These are phyloP conservation scores for Cylindrotheca fusiformis DNA, from an alignment of 108 stramenopile species.

Conservation along the genomic window DNA sequence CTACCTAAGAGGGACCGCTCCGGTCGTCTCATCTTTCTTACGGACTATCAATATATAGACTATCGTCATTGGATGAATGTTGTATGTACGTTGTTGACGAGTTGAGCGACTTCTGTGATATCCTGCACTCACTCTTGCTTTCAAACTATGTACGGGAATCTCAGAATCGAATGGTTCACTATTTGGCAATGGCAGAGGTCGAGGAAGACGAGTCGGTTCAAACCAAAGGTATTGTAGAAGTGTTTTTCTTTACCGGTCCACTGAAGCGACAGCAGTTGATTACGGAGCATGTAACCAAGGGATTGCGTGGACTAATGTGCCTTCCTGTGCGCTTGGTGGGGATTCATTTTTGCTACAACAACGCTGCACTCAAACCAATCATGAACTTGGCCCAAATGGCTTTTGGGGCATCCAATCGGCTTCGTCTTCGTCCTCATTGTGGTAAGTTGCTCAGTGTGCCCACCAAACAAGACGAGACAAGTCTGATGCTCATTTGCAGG, in stretches of 20 bases:
- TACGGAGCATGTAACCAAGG: too few relatives aligned
- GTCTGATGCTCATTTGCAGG: too few relatives aligned
- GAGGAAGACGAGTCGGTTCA: constrained; percentile 6
- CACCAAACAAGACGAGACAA: too few relatives aligned
- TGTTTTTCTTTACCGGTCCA: not conserved
- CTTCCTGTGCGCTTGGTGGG: constrained; percentile 3
- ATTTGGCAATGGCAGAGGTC: not conserved
- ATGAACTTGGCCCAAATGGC: not conserved
- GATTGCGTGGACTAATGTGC: too few relatives aligned
- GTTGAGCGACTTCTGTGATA: not conserved
- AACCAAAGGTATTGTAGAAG: constrained; percentile 4
- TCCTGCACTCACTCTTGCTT: not conserved
- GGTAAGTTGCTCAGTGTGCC: too few relatives aligned
- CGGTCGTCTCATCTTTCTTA: constrained; percentile 7
- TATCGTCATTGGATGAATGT: constrained; percentile 9
- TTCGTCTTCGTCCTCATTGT: too few relatives aligned
- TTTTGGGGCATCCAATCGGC: too few relatives aligned
- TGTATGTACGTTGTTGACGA: not conserved
- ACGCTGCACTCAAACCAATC: not conserved
- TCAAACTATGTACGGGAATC: not conserved
- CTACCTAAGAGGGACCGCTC: constrained; percentile 11
- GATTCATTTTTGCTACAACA: constrained; percentile 11
- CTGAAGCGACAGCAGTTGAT: too few relatives aligned
- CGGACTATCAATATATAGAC: constrained; percentile 3
- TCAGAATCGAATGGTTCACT: not conserved